Conservation (phyloP, 495 filamentous ascomycete genomes). For the Penicillium canescens region DNA sequence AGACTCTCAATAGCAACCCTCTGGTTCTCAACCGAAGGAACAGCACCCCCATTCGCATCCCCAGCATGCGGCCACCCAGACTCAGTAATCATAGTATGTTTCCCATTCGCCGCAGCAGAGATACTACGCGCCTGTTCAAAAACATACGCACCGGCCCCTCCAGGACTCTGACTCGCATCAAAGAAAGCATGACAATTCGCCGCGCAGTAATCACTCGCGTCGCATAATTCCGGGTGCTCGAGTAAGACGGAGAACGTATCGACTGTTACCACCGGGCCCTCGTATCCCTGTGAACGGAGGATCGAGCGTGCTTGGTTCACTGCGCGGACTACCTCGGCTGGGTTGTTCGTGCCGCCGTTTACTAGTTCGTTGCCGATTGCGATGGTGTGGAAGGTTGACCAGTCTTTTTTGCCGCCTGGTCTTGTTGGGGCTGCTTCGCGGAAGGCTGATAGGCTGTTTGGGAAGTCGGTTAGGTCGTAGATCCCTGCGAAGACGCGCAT, state of each 20-base stretch:
- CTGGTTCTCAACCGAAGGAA: constrained; percentile 66
- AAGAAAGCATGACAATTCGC: constrained; percentile 88
- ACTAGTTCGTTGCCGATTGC: constrained; percentile 81
- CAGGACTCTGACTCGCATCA: constrained; percentile 57
- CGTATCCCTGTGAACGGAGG: constrained; percentile 65
- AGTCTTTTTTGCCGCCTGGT: constrained; percentile 41
- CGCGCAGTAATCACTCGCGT: constrained; percentile 73
- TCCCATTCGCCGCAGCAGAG: constrained; percentile 47
- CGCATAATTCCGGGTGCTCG: constrained; percentile 68
- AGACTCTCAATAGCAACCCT: constrained; percentile 62
- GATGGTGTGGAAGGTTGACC: constrained; percentile 67
- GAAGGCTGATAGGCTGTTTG: constrained; percentile 53
- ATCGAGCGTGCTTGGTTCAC: constrained; percentile 54
- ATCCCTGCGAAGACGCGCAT: constrained; percentile 75
- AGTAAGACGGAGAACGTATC: constrained; percentile 73
- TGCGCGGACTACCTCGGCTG: constrained; percentile 52
- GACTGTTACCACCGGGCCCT: constrained; percentile 73
- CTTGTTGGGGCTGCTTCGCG: constrained; percentile 52
- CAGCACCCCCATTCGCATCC: constrained; percentile 58
- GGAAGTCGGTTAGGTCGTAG: constrained; percentile 61
- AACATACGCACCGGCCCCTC: constrained; percentile 65
- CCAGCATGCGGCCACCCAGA: constrained; percentile 81
- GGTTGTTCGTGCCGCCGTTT: constrained; percentile 57
- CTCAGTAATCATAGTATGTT: constrained; percentile 67
- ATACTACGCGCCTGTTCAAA: constrained; percentile 52